A percentile compares a stretch with the other conserved stretches of the same genome.
Conservation (phyloP, 73 alveolate genomes). For the Diophrys appendiculata region DNA sequence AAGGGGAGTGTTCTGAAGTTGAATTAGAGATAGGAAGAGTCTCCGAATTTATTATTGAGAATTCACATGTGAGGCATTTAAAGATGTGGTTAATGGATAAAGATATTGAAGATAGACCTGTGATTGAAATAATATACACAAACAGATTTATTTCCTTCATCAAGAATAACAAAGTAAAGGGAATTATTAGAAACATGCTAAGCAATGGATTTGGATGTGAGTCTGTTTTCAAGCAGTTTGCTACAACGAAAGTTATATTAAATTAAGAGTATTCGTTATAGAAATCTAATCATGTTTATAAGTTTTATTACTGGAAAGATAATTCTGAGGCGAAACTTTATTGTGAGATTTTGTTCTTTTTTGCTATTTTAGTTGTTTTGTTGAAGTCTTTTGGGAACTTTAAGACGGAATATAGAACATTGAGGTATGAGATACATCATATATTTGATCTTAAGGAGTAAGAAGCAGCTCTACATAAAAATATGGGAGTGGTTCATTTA, state of each 20-base stretch:
- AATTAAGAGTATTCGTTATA: neutral
- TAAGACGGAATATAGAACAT: neutral
- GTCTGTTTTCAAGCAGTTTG: neutral
- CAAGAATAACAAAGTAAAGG: too few relatives aligned
- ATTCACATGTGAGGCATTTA: neutral
- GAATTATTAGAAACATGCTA: neutral
- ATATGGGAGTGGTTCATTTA: neutral
- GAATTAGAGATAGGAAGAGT: neutral
- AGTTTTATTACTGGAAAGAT: neutral
- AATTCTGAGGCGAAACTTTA: neutral
- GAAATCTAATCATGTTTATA: neutral
- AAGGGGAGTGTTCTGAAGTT: neutral
- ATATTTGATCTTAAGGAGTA: neutral
- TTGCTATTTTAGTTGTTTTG: neutral
- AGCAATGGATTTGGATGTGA: neutral
- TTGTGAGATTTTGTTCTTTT: neutral
- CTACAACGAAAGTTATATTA: too few relatives aligned
- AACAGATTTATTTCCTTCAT: neutral
- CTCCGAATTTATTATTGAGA: neutral
- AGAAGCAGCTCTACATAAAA: neutral
- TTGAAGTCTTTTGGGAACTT: neutral
- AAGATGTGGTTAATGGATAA: neutral
- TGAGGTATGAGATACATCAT: neutral
- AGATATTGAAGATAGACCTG: neutral
- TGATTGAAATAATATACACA: neutral